Conservation (phyloP, 805 yeast genomes). For the Ascoidea rubescens region DNA sequence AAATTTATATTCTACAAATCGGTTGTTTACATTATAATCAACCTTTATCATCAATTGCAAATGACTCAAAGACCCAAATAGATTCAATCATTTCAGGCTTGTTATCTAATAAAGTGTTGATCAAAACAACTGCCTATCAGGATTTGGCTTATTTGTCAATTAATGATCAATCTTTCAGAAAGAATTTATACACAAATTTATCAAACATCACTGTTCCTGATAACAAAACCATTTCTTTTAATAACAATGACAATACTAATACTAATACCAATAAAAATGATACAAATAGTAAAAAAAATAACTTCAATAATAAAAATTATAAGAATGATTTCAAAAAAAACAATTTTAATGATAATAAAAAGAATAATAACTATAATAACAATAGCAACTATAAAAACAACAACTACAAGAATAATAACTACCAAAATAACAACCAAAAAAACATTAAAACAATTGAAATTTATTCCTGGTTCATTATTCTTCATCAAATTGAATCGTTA, state of each 20-base stretch:
- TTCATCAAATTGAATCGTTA: no score
- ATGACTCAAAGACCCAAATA: slow-evolving; percentile 48
- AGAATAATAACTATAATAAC: no score
- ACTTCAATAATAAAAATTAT: no score
- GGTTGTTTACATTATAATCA: slow-evolving; percentile 61
- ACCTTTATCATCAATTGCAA: slow-evolving; percentile 42
- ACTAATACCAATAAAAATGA: no score
- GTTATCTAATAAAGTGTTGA: slow-evolving; percentile 32
- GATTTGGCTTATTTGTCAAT: slow-evolving; percentile 54
- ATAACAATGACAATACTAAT: no score
- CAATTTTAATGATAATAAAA: no score
- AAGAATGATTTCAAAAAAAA: no score
- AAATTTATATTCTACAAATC: slow-evolving; percentile 15
- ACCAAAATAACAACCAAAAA: slow-evolving; percentile 34
- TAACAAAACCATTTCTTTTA: no score
- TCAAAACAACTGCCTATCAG: slow-evolving; percentile 58
- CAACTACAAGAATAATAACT: no score
- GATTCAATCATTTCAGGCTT: slow-evolving; percentile 53
- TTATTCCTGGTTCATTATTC: slow-evolving; percentile 1
- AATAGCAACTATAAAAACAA: no score
- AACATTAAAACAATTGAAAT: slow-evolving; percentile 19
- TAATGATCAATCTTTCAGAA: slow-evolving; percentile 47
- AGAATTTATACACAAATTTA: slow-evolving; percentile 33
- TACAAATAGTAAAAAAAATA: no score
- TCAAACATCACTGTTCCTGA: no score